Conservation (phyloP, 768 basidiomycete species). For the Boletus reticuloceps region DNA sequence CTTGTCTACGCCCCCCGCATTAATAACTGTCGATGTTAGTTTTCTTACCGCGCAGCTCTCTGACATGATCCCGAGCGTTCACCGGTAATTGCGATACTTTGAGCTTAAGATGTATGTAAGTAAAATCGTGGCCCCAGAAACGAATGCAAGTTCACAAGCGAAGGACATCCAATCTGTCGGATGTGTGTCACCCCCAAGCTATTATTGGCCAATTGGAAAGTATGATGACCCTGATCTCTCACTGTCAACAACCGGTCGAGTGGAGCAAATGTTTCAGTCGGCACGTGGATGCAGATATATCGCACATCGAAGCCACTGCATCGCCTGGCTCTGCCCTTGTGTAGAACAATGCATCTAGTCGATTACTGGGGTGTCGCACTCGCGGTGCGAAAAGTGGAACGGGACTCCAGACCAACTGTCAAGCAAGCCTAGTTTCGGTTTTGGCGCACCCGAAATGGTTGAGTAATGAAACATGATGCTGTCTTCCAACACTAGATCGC, state of each 20-base stretch:
- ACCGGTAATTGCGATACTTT: no score
- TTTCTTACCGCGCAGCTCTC: not conserved
- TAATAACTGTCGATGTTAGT: no score
- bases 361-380: not conserved
- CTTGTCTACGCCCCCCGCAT: not conserved
- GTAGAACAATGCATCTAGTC: not conserved
- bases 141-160: not conserved
- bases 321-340: not conserved
- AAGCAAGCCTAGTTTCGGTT: not conserved
- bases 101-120: not conserved
- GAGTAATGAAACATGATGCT: no score
- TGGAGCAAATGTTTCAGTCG: slow-evolving; percentile 24
- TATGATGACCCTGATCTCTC: not conserved
- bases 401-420: not conserved
- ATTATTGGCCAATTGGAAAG: slow-evolving; percentile 7
- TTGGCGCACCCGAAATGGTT: not conserved
- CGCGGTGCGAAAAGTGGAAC: not conserved
- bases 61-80: no score
- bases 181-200: not conserved
- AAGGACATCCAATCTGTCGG: no score
- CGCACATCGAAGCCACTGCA: not conserved
- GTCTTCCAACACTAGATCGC: no score
- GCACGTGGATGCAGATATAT: slow-evolving; percentile 3
- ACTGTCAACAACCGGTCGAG: slow-evolving; percentile 12
- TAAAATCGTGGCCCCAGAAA: not conserved